Base-by-base conservation (phyloP, 2,329 filamentous ascomycete species). In the Exophiala sp. region DNA sequence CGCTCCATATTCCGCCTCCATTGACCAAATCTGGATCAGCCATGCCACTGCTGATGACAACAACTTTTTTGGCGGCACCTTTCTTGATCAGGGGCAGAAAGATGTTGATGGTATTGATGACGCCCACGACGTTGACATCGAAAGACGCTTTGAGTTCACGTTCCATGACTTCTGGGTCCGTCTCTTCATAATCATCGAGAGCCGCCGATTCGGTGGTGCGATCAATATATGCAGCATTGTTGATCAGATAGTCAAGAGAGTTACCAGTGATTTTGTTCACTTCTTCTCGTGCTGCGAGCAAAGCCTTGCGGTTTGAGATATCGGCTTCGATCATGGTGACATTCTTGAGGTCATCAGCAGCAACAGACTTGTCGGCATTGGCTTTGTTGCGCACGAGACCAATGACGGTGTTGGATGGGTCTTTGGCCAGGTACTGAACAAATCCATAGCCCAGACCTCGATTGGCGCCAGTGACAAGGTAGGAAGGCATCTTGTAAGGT, bases 11-110 rank as follows among this genome's bases (percentile, higher is more conserved):
- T 0, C 70, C 68, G 14, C 61, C 64, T 0, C 75, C 50, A 10
- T 67, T 69, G 50, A 69, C 71, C 1, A 79, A 49, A 1, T 79
- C 74, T 0, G 70, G 14, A 54, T 84, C 80, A 0, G 74, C 77
- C 39, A 74, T 52, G 18, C 78, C 80, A 0, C 65, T 75, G 5
- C 76, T 73, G 4, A 85, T 72, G 18, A 72, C 61, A 21, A 80
- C 72, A n/a, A 82, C 69, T 62, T 84, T 84, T 65, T 84, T 84
- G 10, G 57, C 62, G 1, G 66, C 62, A 3, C 81, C 75, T 42
- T 78, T 75, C 1, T 71, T 66, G 32, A 86, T 67, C 0, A 83
- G 71, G 0, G 82, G 80, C 1, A 80, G 42, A 62, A 81, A 82
- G 1, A 75, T 60, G 59, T 79, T 78, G 65, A 79, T 75, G 0